Conservation (phyloP, 495 filamentous ascomycete genomes). For the Monascus purpureus region DNA sequence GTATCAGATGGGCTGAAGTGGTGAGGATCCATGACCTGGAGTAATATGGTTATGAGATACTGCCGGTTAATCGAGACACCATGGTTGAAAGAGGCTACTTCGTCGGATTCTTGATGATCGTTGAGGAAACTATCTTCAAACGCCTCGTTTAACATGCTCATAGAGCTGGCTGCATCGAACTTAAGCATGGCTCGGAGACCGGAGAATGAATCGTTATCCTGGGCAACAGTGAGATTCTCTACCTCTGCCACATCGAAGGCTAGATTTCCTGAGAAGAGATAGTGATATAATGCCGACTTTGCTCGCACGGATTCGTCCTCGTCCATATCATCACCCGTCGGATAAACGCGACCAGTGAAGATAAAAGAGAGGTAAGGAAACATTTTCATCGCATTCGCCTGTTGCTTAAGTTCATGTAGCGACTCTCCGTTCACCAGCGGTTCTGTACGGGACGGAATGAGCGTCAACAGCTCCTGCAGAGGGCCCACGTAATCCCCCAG, state of each 20-base stretch:
- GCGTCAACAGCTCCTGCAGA: conserved; percentile 65
- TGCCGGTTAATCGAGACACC: conserved; percentile 74
- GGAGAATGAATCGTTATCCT: conserved; percentile 60
- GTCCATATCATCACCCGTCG: conserved; percentile 60
- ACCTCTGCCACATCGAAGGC: conserved; percentile 36
- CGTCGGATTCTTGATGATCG: conserved; percentile 33
- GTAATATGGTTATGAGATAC: conserved; percentile 74
- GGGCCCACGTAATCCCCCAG: conserved; percentile 82
- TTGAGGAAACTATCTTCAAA: conserved; percentile 94
- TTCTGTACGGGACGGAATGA: conserved; percentile 35
- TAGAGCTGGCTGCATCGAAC: conserved; percentile 80
- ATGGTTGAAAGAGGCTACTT: conserved; percentile 8
- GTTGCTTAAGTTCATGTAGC: conserved; percentile 16
- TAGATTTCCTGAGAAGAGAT: conserved; percentile 72
- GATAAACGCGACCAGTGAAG: conserved; percentile 84
- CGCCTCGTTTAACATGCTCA: conserved; percentile 92
- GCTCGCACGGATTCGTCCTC: conserved; percentile 56
- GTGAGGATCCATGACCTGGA: conserved; percentile 68
- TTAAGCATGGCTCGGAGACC: conserved; percentile 72
- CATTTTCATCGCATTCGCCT: conserved; percentile 68
- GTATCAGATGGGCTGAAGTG: conserved; percentile 68
- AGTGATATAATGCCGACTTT: conserved; percentile 80
- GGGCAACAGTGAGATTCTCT: conserved; percentile 32
- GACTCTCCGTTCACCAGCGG: conserved; percentile 22
- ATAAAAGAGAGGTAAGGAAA: conserved; percentile 91